Evolutionary conservation across 805 yeast genomes (phyloP), one percentile per base, ranked within the genome.

Genomic region (Candida railenensis): DNA sequence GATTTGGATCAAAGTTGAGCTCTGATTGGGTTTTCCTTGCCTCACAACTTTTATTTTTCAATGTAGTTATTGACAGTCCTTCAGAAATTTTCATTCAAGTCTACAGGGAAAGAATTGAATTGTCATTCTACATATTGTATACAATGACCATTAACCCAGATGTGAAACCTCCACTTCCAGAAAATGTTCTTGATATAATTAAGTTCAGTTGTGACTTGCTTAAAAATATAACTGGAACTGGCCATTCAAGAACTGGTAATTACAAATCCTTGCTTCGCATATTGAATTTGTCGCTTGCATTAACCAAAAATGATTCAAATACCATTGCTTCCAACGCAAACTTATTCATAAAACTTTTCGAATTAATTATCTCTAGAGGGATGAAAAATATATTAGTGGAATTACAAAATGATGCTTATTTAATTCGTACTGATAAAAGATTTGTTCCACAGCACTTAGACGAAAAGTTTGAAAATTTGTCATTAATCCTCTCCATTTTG

Each of bases 221-320:
- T 48, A 56, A 67, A 1, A 75, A 70, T 12, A 59, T 84, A 18
- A 51, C 76, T 0, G 57, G 34, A 25, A 22, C 19, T 7, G 19
- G 9, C 21, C 4, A 64, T 12, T 56, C 62, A 2, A 69, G 69
- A 19, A 56, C 64, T 7, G 76, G 74, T 3, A 61, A 68, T 37
- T 84, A 83, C 55, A 72, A 83, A 51, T 81, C 90, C 1, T 57
- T 85, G n/a, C 65, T 87, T 41, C 73, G 90, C 50, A 79, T 81
- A 0, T 60, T 82, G 2, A 69, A 78, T 45, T 73, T 82, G 25
- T 60, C 78, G 2, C 63, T 85, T 42, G 64, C 69, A 2, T 55
- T 77, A 53, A 66, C 79, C 2, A 66, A 70, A 4, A 61, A 70
- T 2, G 72, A 76, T 18, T 46, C 73, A 1, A 64, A 64, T 4